Evolutionary conservation across 345 rosid species (phyloP), one percentile per base, ranked within the genome.

Genomic region (Lumnitzera racemosa): DNA sequence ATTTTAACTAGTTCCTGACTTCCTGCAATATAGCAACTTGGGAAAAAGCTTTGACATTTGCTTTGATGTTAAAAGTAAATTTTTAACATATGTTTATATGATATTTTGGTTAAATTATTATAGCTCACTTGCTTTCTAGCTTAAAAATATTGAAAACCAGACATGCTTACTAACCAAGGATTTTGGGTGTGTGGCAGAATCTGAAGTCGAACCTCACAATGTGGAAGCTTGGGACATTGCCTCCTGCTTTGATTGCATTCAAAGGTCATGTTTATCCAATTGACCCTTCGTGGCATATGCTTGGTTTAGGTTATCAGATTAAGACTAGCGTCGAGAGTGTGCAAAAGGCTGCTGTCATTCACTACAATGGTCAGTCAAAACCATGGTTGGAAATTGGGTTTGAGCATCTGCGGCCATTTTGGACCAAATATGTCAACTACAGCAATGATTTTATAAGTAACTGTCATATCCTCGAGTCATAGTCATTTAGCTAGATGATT

Each of bases 191-290:
- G 24, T 59, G 59, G 66, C 81, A 95, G 99, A 95, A 95, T 76
- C 80, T 95, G 64, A 88, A 78, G 69, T 95, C 96, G 23, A 82
- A 95, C 79, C 72, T 90, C 71, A 85, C 95, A 43, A 81, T 95
- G 88, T 95, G 99, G 99, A 95, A 88, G 75, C 95, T 95, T 13
- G 99, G 99, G 67, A 90, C 99, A 20, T 77, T 95, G 52, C 99
- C 99, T 13, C 99, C 99, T 24, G 96, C 99, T 59, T 74, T 95
- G 77, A 95, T 95, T 57, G 99, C 99, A 65, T 95, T 95, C 73
- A 88, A 79, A 72, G 95, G 94, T 52, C 91, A 88, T 49, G 81
- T 95, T 56, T 96, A 81, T 56, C 83, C 91, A 49, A 83, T 95
- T 50, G 96, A 95, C 64, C 88, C 96, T 24, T 77, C 82, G 36